Percentiles rank a stretch among this genome's conserved stretches.
Conservation (phyloP, 176 grass and related monocot species). For the Aegilops speltoides region DNA sequence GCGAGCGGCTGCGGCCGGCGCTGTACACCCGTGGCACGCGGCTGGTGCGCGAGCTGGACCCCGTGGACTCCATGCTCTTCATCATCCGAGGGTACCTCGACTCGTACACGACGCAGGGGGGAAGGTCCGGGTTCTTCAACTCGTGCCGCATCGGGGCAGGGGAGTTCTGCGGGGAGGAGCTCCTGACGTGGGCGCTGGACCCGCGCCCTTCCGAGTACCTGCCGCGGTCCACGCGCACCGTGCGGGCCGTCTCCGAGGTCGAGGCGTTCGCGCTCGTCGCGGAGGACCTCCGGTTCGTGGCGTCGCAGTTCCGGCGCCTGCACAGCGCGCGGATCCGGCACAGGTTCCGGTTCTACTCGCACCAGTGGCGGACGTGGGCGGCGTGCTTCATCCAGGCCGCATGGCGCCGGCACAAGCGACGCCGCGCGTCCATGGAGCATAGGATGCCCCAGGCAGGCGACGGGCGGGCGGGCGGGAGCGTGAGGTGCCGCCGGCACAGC, state of each 20-base stretch:
- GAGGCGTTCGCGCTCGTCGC: constrained; percentile 96
- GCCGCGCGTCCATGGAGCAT: constrained; percentile 66
- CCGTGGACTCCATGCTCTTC: constrained; percentile 85
- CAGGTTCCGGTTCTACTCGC: constrained; percentile 92
- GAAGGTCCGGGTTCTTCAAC: constrained; percentile 86
- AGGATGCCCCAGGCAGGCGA: constrained; percentile 26
- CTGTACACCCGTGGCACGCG: constrained; percentile 77
- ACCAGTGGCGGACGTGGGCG: constrained; percentile 95
- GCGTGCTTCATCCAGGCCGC: constrained; percentile 96
- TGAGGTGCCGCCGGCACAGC: constrained; percentile 24
- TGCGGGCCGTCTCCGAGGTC: constrained; percentile 77
- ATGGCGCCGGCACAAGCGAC: constrained; percentile 66
- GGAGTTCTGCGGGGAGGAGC: constrained; percentile 97
- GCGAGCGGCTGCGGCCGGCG: constrained; percentile 84
- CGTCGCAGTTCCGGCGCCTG: constrained; percentile 70
- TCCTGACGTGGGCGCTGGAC: constrained; percentile 93
- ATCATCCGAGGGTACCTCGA: constrained; percentile 91
- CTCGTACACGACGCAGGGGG: constrained; percentile 89
- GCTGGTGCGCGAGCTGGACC: constrained; percentile 84
- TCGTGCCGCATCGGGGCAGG: constrained; percentile 82
- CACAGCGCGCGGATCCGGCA: constrained; percentile 81
- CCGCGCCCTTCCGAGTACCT: constrained; percentile 49
- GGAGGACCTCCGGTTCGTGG: constrained; percentile 80
- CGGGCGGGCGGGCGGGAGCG: background rate
- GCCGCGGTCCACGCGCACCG: constrained; percentile 87